phyloP scores from a whole-genome alignment of 306 rosid genomes.

The Rosa rugosa region DNA sequence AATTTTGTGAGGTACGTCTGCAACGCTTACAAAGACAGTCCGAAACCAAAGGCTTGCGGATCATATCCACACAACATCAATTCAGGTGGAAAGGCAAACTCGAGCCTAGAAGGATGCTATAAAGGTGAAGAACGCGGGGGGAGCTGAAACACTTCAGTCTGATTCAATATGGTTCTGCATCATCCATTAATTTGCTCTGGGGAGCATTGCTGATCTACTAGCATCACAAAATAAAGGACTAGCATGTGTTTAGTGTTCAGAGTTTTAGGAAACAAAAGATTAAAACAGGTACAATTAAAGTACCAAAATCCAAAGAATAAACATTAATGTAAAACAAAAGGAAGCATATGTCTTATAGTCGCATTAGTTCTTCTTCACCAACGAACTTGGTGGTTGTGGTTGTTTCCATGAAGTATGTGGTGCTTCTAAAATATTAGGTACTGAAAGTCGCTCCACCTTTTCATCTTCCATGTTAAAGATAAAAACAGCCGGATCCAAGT shows the following conservation, averaged over 20 bases:
- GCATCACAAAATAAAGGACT: neutral
- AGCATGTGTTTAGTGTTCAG: neutral
- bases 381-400: too few species aligned
- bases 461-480: too few species aligned
- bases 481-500: too few species aligned
- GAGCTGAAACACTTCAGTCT: neutral
- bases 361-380: too few species aligned
- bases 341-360: too few species aligned
- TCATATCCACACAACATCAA: neutral
- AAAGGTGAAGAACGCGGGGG: slow-evolving; percentile 6
- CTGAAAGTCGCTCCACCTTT: too few species aligned
- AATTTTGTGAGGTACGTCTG: slow-evolving; percentile 30
- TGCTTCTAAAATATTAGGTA: too few species aligned
- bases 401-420: too few species aligned
- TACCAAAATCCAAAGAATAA: too few species aligned
- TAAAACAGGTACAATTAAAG: too few species aligned
- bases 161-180: slow-evolving; percentile 5
- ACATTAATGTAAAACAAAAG: too few species aligned
- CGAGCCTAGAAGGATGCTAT: neutral
- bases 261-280: too few species aligned
- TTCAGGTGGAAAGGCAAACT: neutral
- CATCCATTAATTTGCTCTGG: neutral
- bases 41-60: slow-evolving; percentile 29
- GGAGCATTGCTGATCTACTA: neutral
- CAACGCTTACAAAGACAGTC: slow-evolving; percentile 27